A percentile compares a stretch with the other conserved stretches of the same genome.
Evolutionary conservation across 2,329 filamentous ascomycete genomes (phyloP).

Genomic region (Fusarium concolor): DNA sequence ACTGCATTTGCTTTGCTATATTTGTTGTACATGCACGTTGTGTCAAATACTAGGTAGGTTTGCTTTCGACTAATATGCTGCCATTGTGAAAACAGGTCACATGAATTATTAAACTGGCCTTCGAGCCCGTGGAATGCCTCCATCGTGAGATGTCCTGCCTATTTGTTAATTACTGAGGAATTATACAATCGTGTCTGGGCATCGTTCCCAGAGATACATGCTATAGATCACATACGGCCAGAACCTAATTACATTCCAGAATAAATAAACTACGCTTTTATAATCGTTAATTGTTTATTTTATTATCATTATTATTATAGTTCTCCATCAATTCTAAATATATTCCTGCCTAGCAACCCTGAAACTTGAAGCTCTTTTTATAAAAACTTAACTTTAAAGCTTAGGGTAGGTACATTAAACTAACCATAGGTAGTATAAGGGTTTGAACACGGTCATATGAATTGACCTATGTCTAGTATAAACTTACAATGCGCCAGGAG

Average conservation of each 20-base stretch:
- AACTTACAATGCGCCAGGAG: too few relatives aligned
- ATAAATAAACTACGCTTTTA: background rate
- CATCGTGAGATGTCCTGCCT: background rate
- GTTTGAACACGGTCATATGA: too few relatives aligned
- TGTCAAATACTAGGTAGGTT: background rate
- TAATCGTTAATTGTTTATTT: too few relatives aligned
- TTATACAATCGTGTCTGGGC: too few relatives aligned
- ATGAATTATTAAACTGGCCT: background rate
- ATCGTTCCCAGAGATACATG: too few relatives aligned
- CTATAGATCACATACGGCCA: background rate
- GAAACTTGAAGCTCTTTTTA: background rate
- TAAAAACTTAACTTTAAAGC: background rate
- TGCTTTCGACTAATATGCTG: background rate
- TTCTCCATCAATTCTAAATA: background rate
- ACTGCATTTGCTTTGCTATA: constrained; percentile 15
- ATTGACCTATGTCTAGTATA: too few relatives aligned
- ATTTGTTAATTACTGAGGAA: background rate
- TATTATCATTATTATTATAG: too few relatives aligned
- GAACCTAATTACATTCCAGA: background rate
- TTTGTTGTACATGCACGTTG: constrained; percentile 7
- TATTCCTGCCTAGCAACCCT: background rate
- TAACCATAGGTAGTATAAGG: background rate
- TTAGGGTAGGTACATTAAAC: background rate
- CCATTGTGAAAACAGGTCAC: background rate
- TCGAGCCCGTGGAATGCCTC: background rate